These are phyloP conservation scores for Heliocybe sulcata DNA, from an alignment of 1,284 basidiomycete species.

Conservation along the genomic window DNA sequence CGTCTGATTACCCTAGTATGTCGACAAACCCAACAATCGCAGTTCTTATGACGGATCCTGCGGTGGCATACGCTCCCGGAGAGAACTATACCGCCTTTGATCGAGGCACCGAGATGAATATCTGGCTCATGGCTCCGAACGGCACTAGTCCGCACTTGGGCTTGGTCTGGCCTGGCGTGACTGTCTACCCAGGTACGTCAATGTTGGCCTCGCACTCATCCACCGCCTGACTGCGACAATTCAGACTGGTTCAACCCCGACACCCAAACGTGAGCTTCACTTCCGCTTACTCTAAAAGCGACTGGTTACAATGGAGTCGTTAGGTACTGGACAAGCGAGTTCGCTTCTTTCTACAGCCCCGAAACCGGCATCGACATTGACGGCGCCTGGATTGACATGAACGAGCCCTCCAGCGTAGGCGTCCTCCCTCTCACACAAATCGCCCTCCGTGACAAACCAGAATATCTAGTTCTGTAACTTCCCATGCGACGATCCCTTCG, in stretches of 20 bases:
- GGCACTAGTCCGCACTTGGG: conserved; percentile 49
- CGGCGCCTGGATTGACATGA: conserved; percentile 71
- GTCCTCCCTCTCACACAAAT: neutral
- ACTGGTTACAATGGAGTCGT: neutral
- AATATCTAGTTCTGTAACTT: conserved; percentile 44
- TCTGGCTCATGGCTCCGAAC: conserved; percentile 59
- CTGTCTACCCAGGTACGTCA: conserved; percentile 49
- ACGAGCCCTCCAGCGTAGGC: conserved; percentile 56
- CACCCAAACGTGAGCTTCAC: conserved; percentile 35
- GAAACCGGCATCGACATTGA: conserved; percentile 55
- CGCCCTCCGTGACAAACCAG: conserved; percentile 1
- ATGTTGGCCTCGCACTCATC: neutral
- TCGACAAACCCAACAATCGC: neutral
- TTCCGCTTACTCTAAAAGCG: neutral
- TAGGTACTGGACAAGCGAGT: conserved; percentile 63
- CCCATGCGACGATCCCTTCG: conserved; percentile 50
- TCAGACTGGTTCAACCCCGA: conserved; percentile 63
- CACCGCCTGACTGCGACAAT: no score
- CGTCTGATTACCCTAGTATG: neutral
- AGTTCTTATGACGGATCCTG: conserved; percentile 77
- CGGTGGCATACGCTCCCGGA: conserved; percentile 44
- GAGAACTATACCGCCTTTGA: conserved; percentile 48
- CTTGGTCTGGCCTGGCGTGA: conserved; percentile 67
- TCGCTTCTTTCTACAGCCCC: conserved; percentile 50
- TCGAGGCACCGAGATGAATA: conserved; percentile 42